Percentiles rank a stretch among this genome's conserved stretches.
These are phyloP conservation scores for Wakefieldia striispora DNA, from an alignment of 768 basidiomycete genomes.

Conservation along the genomic window DNA sequence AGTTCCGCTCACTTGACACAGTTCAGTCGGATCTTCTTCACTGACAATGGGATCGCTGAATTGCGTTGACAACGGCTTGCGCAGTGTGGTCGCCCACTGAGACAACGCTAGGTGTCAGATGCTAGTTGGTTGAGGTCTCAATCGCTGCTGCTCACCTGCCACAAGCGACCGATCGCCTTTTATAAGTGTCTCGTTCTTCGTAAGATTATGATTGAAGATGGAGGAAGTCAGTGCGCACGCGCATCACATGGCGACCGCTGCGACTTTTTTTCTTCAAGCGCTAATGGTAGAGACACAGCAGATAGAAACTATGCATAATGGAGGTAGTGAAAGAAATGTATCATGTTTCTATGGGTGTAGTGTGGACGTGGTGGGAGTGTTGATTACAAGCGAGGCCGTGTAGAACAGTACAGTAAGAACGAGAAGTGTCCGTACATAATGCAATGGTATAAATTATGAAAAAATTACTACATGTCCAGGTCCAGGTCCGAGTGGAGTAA, in stretches of 20 bases:
- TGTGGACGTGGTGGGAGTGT: conserved; percentile 2
- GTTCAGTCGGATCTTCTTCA: conserved; percentile 87
- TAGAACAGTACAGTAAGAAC: no score
- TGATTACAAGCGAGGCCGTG: no score
- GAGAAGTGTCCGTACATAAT: no score
- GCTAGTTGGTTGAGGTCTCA: not conserved
- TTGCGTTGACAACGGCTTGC: conserved; percentile 85
- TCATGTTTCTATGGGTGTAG: conserved; percentile 11
- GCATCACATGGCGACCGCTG: conserved; percentile 81
- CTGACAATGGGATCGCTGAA: conserved; percentile 85
- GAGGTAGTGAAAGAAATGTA: not conserved
- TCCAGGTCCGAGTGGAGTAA: no score
- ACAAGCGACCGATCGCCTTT: conserved; percentile 94
- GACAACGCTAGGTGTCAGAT: not conserved
- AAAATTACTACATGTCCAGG: no score
- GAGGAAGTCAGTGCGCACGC: conserved; percentile 82
- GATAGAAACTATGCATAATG: conserved; percentile 1
- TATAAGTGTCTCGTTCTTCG: conserved; percentile 80
- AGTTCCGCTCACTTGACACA: conserved; percentile 49
- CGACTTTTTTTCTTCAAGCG: conserved; percentile 76
- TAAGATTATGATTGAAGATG: conserved; percentile 83
- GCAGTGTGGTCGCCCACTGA: conserved; percentile 92
- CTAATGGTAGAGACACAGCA: conserved; percentile 53
- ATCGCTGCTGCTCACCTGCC: conserved; percentile 51
- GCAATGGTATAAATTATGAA: no score